phyloP scores from a whole-genome alignment of 495 filamentous ascomycete genomes.

The Hypoxylon cercidicola region DNA sequence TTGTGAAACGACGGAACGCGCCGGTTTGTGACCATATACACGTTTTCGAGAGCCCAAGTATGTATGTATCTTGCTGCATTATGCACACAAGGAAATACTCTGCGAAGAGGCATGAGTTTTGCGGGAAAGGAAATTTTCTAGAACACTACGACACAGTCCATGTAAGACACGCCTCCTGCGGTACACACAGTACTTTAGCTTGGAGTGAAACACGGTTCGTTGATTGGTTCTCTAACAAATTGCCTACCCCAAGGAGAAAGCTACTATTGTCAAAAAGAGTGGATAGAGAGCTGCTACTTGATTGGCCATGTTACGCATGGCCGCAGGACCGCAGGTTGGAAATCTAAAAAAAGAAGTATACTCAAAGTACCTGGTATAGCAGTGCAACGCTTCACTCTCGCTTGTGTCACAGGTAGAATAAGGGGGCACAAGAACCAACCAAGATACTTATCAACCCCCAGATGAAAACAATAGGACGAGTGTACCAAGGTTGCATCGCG shows the following conservation, averaged over 20 bases:
- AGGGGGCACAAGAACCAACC: too few relatives aligned
- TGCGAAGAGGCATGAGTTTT: not conserved
- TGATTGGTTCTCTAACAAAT: slow-evolving; percentile 21
- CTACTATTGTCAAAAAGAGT: slow-evolving; percentile 5
- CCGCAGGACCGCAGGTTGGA: slow-evolving; percentile 1
- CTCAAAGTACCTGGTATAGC: too few relatives aligned
- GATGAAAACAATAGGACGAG: not conserved
- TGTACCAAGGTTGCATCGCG: not conserved
- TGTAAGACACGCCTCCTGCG: not conserved
- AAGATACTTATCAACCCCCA: not conserved
- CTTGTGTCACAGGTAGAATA: slow-evolving; percentile 10
- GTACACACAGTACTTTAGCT: not conserved
- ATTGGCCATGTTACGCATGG: too few relatives aligned
- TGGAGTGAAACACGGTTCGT: not conserved
- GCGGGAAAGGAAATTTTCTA: slow-evolving; percentile 1
- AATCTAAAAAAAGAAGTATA: slow-evolving; percentile 36
- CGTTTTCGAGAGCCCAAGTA: not conserved
- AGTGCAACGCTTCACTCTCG: too few relatives aligned
- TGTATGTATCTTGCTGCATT: not conserved
- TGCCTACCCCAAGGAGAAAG: slow-evolving; percentile 6
- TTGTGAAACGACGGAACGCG: slow-evolving; percentile 26
- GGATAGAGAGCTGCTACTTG: not conserved
- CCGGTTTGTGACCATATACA: not conserved
- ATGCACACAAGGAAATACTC: not conserved
- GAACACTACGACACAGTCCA: not conserved